Evolutionary conservation across 306 rosid species (phyloP).

Genomic region (Betula pendula): DNA sequence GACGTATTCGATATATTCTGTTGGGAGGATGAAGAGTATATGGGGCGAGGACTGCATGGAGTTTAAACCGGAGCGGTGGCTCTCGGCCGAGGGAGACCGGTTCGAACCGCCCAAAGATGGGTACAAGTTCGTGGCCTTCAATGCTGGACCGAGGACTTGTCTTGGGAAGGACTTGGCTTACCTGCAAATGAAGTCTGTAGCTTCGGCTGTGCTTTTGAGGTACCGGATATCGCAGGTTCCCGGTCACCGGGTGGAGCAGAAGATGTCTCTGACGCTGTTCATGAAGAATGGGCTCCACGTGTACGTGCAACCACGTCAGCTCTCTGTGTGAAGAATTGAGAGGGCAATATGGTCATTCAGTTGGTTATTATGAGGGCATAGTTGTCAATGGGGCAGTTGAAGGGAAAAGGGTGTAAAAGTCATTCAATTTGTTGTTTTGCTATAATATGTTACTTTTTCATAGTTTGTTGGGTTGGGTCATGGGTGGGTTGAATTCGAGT

Average conservation of each 20-base stretch:
- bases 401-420: constrained; percentile 6
- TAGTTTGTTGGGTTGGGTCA: constrained; percentile 32
- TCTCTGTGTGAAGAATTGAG: constrained; percentile 28
- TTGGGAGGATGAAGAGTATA: constrained; percentile 80
- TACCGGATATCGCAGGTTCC: constrained; percentile 77
- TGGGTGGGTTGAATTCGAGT: constrained; percentile 35
- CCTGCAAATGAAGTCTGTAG: constrained; percentile 93
- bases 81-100: constrained; percentile 59
- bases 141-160: constrained; percentile 94
- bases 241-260: constrained; percentile 80
- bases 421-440: constrained; percentile 2
- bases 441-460: not conserved
- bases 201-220: constrained; percentile 75
- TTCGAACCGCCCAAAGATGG: constrained; percentile 80
- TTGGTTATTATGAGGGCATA: not conserved
- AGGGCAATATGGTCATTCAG: constrained; percentile 32
- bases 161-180: constrained; percentile 95
- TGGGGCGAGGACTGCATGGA: constrained; percentile 97
- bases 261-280: constrained; percentile 86
- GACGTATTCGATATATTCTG: constrained; percentile 86
- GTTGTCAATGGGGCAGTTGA: not conserved
- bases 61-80: constrained; percentile 90
- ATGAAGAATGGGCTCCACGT: constrained; percentile 86
- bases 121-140: constrained; percentile 79
- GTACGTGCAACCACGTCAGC: constrained; percentile 65